phyloP scores from a whole-genome alignment of 345 rosid genomes.

The Eucalyptus albens region DNA sequence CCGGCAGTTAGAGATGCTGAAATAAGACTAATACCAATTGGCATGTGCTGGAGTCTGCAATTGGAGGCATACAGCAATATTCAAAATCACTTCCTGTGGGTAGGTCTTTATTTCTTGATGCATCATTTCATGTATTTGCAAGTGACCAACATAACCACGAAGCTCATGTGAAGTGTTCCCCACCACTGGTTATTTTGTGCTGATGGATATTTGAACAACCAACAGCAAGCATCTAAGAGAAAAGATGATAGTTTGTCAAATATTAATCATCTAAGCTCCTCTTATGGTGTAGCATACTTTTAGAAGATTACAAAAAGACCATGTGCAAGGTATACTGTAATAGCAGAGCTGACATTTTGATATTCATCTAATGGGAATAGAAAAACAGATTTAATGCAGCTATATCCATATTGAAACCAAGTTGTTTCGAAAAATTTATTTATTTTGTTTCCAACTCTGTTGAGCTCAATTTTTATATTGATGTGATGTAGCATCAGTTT shows the following conservation, averaged over 20 bases:
- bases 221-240: neutral
- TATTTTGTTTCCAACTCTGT: neutral
- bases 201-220: neutral
- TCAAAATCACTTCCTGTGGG: neutral
- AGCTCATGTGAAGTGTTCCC: neutral
- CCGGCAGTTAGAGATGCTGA: neutral
- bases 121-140: neutral
- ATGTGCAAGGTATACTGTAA: neutral
- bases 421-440: neutral
- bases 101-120: neutral
- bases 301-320: neutral
- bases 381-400: neutral
- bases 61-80: neutral
- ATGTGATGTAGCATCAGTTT: neutral
- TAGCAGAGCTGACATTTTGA: neutral
- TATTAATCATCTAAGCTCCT: neutral
- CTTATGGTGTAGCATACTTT: neutral
- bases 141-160: neutral
- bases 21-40: neutral
- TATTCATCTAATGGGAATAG: neutral
- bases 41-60: neutral
- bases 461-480: neutral
- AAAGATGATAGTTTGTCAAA: neutral
- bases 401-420: neutral
- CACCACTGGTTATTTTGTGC: neutral